Conservation (phyloP, 805 yeast genomes). For the Saccharomycopsis javanensis region DNA sequence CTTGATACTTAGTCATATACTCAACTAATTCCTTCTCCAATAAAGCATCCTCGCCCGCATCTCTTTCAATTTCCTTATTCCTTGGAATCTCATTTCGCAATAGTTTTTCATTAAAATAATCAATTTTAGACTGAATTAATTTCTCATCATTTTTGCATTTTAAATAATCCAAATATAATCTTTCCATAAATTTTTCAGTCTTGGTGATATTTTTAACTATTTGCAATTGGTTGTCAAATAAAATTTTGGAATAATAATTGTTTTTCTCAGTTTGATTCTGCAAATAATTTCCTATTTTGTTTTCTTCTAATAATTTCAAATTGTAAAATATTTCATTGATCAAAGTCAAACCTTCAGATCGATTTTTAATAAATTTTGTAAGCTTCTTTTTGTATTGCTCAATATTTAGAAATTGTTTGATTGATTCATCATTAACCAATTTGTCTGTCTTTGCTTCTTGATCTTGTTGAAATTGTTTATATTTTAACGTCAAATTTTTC, state of each 20-base stretch:
- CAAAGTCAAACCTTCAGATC: constrained; percentile 5
- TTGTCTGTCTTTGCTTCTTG: constrained; percentile 10
- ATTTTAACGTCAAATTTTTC: not conserved
- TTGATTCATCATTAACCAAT: not conserved
- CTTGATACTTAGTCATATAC: not conserved
- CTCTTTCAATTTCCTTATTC: constrained; percentile 6
- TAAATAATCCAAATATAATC: constrained; percentile 8
- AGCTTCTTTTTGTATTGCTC: constrained; percentile 9
- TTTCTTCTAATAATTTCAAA: constrained; percentile 5
- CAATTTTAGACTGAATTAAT: not conserved
- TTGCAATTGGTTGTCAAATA: constrained; percentile 11
- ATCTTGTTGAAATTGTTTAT: not conserved
- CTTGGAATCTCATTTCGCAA: not conserved
- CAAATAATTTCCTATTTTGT: constrained; percentile 9
- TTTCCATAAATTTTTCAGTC: constrained; percentile 14
- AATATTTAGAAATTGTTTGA: not conserved
- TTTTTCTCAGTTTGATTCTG: constrained; percentile 16
- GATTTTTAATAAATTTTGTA: constrained; percentile 7
- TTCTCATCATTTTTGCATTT: constrained; percentile 2
- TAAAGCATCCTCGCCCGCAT: not conserved
- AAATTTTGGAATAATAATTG: constrained; percentile 5
- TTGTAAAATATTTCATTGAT: constrained; percentile 2
- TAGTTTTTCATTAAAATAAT: constrained; percentile 12
- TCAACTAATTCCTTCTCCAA: not conserved
- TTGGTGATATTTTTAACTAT: constrained; percentile 6